Evolutionary conservation across 163 green algal species (phyloP).

Genomic region (Chlorella variabilis): DNA sequence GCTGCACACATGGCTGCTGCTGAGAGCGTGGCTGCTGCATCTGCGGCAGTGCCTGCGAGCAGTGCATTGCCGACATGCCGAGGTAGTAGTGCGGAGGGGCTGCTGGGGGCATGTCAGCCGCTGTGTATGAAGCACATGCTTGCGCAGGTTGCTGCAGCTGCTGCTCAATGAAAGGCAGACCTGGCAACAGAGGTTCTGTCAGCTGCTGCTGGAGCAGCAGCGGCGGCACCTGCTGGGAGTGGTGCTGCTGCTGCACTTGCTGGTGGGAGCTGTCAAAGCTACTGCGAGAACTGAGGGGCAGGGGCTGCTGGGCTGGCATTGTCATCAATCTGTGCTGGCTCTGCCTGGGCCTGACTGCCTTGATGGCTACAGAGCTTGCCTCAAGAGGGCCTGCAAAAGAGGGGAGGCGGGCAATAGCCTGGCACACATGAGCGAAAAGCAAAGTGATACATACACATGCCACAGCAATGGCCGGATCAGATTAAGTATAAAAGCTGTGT

Average conservation of each 20-base stretch:
- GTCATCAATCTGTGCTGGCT: too few species aligned
- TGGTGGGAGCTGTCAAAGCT: too few species aligned
- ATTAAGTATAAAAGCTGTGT: too few species aligned
- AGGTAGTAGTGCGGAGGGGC: neutral
- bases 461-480: too few species aligned
- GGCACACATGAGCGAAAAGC: too few species aligned
- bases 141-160: neutral
- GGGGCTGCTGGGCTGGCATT: too few species aligned
- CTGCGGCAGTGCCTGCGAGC: neutral
- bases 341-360: neutral
- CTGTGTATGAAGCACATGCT: neutral
- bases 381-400: slow-evolving; percentile 13
- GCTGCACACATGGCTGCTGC: neutral
- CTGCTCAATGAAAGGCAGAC: slow-evolving; percentile 11
- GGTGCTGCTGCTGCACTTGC: too few species aligned
- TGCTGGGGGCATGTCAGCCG: neutral
- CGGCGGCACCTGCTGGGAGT: too few species aligned
- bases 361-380: neutral
- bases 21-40: neutral
- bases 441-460: too few species aligned
- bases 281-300: too few species aligned
- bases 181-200: neutral
- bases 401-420: too few species aligned
- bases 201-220: neutral
- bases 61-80: neutral